Percentiles rank a stretch among this genome's conserved stretches.
These are phyloP conservation scores for Gloeophyllum trabeum DNA, from an alignment of 768 basidiomycete genomes.

Conservation along the genomic window DNA sequence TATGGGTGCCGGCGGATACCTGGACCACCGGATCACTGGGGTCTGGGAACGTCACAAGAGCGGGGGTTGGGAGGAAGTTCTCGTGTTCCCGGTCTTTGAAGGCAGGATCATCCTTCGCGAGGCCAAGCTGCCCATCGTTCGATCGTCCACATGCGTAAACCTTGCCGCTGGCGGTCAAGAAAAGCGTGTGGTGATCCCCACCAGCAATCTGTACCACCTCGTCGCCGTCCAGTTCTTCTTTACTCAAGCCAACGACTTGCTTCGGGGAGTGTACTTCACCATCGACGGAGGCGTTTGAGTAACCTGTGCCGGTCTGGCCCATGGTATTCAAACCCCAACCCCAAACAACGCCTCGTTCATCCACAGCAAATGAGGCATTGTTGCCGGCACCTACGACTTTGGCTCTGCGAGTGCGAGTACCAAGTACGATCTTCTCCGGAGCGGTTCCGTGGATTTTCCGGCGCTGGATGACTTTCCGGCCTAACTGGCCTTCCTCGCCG, in stretches of 20 bases:
- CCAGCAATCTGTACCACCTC: slow-evolving; percentile 64
- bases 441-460: slow-evolving; percentile 83
- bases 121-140: slow-evolving; percentile 77
- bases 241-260: slow-evolving; percentile 54
- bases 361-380: slow-evolving; percentile 86
- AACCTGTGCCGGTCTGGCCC: slow-evolving; percentile 67
- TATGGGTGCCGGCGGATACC: slow-evolving; percentile 60
- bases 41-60: slow-evolving; percentile 54
- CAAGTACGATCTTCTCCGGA: slow-evolving; percentile 80
- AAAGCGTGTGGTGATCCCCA: slow-evolving; percentile 85
- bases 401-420: slow-evolving; percentile 49
- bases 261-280: slow-evolving; percentile 53
- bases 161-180: slow-evolving; percentile 73
- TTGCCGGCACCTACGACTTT: slow-evolving; percentile 70
- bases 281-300: slow-evolving; percentile 29
- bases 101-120: slow-evolving; percentile 58
- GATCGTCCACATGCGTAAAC: slow-evolving; percentile 83
- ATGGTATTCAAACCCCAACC: slow-evolving; percentile 94
- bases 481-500: slow-evolving; percentile 85
- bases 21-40: slow-evolving; percentile 50
- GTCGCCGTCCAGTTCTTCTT: slow-evolving; percentile 46
- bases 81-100: slow-evolving; percentile 40
- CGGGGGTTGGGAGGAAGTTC: slow-evolving; percentile 57
- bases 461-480: slow-evolving; percentile 81
- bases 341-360: slow-evolving; percentile 75